Evolutionary conservation across 495 filamentous ascomycete species (phyloP).

Genomic region (Hyaloscypha finlandica): DNA sequence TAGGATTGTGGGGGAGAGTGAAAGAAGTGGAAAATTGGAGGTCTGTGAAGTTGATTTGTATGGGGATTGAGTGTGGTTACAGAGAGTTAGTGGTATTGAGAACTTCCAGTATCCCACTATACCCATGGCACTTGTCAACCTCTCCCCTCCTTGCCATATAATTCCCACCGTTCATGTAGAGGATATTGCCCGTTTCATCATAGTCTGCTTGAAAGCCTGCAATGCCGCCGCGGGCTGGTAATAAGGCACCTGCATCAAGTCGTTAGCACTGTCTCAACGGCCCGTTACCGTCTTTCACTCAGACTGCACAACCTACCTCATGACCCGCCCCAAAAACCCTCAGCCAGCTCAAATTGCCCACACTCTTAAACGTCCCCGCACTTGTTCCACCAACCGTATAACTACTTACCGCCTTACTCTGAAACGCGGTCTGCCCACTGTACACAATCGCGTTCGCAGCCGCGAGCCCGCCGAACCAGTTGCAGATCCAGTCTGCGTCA

Average conservation of each 20-base stretch:
- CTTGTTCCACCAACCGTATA: conserved; percentile 52
- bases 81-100: too few relatives aligned
- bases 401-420: conserved; percentile 35
- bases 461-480: conserved; percentile 49
- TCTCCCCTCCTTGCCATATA: too few relatives aligned
- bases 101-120: too few relatives aligned
- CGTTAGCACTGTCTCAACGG: not conserved
- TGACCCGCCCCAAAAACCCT: conserved; percentile 56
- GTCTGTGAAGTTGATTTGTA: not conserved
- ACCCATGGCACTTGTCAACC: too few relatives aligned
- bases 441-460: conserved; percentile 49
- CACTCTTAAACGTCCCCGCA: conserved; percentile 52
- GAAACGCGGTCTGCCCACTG: conserved; percentile 41
- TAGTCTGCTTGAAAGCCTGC: conserved; percentile 55
- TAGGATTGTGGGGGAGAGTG: not conserved
- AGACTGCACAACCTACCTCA: conserved; percentile 37
- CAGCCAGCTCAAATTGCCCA: conserved; percentile 53
- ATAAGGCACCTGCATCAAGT: conserved; percentile 40
- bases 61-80: too few relatives aligned
- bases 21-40: not conserved
- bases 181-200: conserved; percentile 40
- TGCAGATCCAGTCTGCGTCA: conserved; percentile 59
- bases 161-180: conserved; percentile 34
- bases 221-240: conserved; percentile 38
- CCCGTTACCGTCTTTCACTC: too few relatives aligned